Conservation (phyloP, 257 asterid species). For the Voacanga thouarsii region DNA sequence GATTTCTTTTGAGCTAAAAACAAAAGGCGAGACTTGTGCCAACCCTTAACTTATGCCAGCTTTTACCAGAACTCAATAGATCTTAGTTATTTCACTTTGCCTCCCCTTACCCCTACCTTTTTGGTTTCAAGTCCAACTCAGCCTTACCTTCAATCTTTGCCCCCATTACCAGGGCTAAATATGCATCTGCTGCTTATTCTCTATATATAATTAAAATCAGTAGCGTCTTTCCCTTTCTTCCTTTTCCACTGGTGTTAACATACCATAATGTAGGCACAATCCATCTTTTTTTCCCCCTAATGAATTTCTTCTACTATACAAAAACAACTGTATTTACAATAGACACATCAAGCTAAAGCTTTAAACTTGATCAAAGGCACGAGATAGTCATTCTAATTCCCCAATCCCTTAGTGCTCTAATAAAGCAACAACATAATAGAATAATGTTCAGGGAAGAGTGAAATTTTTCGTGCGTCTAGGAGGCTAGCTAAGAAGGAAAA, state of each 20-base stretch:
- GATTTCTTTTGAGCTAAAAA: neutral
- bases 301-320: too few relatives aligned
- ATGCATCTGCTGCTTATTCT: too few relatives aligned
- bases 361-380: neutral
- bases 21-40: neutral
- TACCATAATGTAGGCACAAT: neutral
- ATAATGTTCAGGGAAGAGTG: too few relatives aligned
- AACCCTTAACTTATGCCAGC: neutral
- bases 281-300: neutral
- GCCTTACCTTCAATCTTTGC: too few relatives aligned
- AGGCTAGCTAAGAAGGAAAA: too few relatives aligned
- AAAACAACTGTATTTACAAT: too few relatives aligned
- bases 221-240: neutral
- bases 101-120: neutral
- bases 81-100: too few relatives aligned
- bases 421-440: neutral
- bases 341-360: neutral
- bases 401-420: neutral
- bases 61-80: neutral
- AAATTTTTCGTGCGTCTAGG: too few relatives aligned
- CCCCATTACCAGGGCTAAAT: too few relatives aligned
- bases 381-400: neutral
- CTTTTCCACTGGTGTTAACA: neutral
- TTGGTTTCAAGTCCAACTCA: too few relatives aligned
- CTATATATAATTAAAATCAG: neutral